phyloP scores from a whole-genome alignment of 2,329 filamentous ascomycete species.

The Coniochaeta pulveracea region DNA sequence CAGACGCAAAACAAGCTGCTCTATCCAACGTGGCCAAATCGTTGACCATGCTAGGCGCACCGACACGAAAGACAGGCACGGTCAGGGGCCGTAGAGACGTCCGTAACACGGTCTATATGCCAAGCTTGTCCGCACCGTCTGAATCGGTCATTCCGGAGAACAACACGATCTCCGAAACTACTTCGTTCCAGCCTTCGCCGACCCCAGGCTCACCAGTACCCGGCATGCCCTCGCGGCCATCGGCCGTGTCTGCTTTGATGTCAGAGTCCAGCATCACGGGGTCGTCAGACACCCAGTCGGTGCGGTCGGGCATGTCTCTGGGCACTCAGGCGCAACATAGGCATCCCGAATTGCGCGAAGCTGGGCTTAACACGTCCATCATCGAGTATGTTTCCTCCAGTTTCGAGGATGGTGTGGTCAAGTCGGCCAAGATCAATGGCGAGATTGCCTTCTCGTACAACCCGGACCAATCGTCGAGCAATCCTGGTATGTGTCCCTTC shows the following conservation, averaged over 20 bases:
- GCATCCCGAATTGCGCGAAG: constrained; percentile 70
- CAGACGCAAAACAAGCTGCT: constrained; percentile 61
- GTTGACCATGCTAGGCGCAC: constrained; percentile 50
- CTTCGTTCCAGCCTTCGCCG: constrained; percentile 20
- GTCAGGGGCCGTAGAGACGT: constrained; percentile 83
- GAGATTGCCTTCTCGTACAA: constrained; percentile 87
- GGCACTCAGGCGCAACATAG: constrained; percentile 56
- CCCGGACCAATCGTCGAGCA: constrained; percentile 32
- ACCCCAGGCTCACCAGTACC: constrained; percentile 12
- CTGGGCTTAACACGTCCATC: constrained; percentile 78
- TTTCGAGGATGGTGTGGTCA: constrained; percentile 65
- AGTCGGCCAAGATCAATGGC: constrained; percentile 64
- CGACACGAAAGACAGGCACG: constrained; percentile 62
- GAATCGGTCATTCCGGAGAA: constrained; percentile 1
- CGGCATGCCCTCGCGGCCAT: constrained; percentile 23
- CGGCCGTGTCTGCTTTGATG: constrained; percentile 42
- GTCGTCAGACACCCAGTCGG: constrained; percentile 77
- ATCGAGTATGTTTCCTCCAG: constrained; percentile 84
- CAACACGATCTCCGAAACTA: no score
- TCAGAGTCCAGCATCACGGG: constrained; percentile 49
- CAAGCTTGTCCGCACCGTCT: constrained; percentile 24
- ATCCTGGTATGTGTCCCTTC: constrained; percentile 32
- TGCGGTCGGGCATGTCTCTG: constrained; percentile 77
- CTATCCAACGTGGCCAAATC: constrained; percentile 66
- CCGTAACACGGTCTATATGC: constrained; percentile 79